Evolutionary conservation across 23 red algal genomes (phyloP).

Genomic region (Agarophyton chilense): DNA sequence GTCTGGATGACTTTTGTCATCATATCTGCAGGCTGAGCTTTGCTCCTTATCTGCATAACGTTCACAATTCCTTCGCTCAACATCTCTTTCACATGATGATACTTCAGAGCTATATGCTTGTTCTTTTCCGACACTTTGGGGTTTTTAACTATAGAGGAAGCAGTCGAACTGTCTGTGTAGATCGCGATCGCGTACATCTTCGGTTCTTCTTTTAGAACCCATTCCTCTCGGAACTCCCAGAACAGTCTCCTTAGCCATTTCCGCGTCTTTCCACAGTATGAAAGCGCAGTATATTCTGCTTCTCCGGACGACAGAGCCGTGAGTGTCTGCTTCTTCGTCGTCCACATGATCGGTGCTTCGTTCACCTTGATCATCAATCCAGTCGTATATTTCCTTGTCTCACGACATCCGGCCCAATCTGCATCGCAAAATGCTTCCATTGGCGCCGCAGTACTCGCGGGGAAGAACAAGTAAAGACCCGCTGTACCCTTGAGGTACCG

Average conservation of each 20-base stretch:
- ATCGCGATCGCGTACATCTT: neutral
- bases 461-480: neutral
- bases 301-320: constrained; percentile 26
- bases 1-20: neutral
- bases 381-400: constrained; percentile 13
- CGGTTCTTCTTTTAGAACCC: neutral
- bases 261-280: neutral
- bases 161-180: neutral
- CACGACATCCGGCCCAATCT: constrained; percentile 38
- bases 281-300: constrained; percentile 41
- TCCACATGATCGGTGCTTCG: constrained; percentile 34
- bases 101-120: constrained; percentile 34
- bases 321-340: neutral
- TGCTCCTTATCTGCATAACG: neutral
- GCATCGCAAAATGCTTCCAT: constrained; percentile 21
- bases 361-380: constrained; percentile 3
- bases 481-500: constrained; percentile 3
- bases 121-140: neutral
- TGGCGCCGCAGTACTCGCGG: neutral
- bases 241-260: constrained; percentile 30
- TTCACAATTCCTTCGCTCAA: neutral
- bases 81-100: constrained; percentile 1
- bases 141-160: neutral
- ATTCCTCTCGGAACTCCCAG: neutral
- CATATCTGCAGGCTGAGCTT: neutral